Conservation (phyloP, 116 monocot species). For the Zostera marina region DNA sequence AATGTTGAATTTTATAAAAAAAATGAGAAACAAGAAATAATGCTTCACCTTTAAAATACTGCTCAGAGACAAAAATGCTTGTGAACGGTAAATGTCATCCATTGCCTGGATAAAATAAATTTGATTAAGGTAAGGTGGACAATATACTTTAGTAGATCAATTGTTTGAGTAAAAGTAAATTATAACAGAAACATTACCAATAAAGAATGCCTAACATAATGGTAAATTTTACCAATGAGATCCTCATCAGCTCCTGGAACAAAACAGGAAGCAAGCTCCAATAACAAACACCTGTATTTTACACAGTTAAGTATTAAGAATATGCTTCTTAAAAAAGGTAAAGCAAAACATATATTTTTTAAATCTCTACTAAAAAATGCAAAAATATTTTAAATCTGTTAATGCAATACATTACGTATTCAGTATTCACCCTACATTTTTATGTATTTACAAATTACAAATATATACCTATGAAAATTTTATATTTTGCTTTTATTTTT, state of each 20-base stretch:
- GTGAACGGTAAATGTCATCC: conserved; percentile 19
- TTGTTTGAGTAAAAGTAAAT: background rate
- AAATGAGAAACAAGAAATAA: background rate
- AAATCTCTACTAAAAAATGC: no score
- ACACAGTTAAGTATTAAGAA: background rate
- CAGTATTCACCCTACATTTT: no score
- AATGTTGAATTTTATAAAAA: background rate
- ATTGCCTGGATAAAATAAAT: conserved; percentile 23
- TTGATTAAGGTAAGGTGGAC: background rate
- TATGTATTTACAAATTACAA: no score
- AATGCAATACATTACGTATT: no score
- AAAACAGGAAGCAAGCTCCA: conserved; percentile 59
- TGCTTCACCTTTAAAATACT: conserved; percentile 56
- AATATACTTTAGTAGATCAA: background rate
- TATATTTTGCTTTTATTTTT: no score
- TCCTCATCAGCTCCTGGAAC: conserved; percentile 47
- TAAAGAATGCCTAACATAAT: conserved; percentile 40
- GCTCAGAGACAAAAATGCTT: conserved; percentile 44
- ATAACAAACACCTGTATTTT: conserved; percentile 38
- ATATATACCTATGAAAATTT: no score
- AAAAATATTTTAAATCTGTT: no score
- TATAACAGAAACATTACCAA: conserved; percentile 23
- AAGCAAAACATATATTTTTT: background rate
- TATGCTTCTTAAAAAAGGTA: background rate
- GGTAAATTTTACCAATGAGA: conserved; percentile 42